A percentile compares a stretch with the other conserved stretches of the same genome.
phyloP scores from a whole-genome alignment of 768 basidiomycete species.

The Trametes cingulata region DNA sequence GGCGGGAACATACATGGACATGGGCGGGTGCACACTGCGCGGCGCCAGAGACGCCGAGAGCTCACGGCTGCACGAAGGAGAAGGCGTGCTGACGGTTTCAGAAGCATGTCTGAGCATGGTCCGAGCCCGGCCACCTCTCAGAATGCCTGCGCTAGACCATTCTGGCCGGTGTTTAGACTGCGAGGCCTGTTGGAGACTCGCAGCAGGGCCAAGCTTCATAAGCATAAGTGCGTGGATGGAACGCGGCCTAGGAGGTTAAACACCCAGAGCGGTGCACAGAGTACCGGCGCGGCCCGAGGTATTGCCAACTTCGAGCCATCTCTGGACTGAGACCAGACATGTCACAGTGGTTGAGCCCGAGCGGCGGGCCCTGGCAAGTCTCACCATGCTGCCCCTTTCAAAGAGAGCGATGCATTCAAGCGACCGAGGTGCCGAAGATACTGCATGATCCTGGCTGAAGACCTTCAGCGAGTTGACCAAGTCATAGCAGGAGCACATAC shows the following conservation, averaged over 20 bases:
- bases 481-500: not conserved
- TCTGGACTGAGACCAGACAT: constrained; percentile 4
- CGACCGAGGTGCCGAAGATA: not conserved
- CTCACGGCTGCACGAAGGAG: not conserved
- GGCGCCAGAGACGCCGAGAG: not conserved
- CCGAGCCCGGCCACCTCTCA: too few species aligned
- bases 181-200: not conserved
- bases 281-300: not conserved
- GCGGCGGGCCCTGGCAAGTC: not conserved
- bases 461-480: not conserved
- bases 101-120: not conserved
- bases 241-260: not conserved
- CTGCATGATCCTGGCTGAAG: not conserved
- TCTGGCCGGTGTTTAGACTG: too few species aligned
- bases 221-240: not conserved
- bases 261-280: too few species aligned
- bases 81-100: not conserved
- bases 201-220: not conserved
- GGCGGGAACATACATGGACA: not conserved
- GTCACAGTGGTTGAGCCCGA: not conserved
- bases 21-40: not conserved
- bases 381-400: not conserved
- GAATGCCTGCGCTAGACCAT: too few species aligned
- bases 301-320: not conserved
- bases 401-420: too few species aligned